Base-by-base conservation (phyloP, 2,329 filamentous ascomycete species). In the Aschersonia sp. region DNA sequence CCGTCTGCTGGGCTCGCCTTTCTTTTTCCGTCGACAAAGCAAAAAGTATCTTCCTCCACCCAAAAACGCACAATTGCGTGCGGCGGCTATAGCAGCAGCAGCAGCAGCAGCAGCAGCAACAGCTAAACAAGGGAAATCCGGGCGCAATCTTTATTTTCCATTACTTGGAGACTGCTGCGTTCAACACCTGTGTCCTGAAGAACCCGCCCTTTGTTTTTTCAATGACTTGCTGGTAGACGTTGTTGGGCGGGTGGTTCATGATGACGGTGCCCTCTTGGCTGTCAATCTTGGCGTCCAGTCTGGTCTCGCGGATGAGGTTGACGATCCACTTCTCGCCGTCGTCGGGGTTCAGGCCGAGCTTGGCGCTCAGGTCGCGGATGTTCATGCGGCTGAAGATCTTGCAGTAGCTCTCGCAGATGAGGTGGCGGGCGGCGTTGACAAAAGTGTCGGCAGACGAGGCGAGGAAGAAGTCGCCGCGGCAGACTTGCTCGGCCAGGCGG, bases 281-380 rank as follows among this genome's bases (percentile, higher is more conserved):
- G 71, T 98, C 92, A 64, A 97, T 97, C 80, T 98, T 98, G 60
- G 92, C 92, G 63, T 98, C 92, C 53, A 98, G 85, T 53, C 89
- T 80, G 30, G 92, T 98, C 70, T 98, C 92, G 54, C 92, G 84
- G 69, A 98, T 98, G 54, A 98, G 77, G 74, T 98, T 98, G 59
- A 98, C 92, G 61, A 98, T 98, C 92, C 92, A 98, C 76, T 98
- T 98, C 80, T 98, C 92, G 59, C 92, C 92, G 62, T 97, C 92
- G 62, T 94, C 87, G 59, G 89, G 83, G 63, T 84, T 87, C 54
- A 98, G 76, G 55, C 90, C 92, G 51, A 98, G 81, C 64, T 92
- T 86, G 53, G 81, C 84, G 54, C 88, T 95, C 50, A 98, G 79
- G 59, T 97, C 92, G 77, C 89, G 88, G 66, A 98, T 97, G 66